Base-by-base conservation (phyloP, 805 yeast species). In the Saccharomycopsis sp. region DNA sequence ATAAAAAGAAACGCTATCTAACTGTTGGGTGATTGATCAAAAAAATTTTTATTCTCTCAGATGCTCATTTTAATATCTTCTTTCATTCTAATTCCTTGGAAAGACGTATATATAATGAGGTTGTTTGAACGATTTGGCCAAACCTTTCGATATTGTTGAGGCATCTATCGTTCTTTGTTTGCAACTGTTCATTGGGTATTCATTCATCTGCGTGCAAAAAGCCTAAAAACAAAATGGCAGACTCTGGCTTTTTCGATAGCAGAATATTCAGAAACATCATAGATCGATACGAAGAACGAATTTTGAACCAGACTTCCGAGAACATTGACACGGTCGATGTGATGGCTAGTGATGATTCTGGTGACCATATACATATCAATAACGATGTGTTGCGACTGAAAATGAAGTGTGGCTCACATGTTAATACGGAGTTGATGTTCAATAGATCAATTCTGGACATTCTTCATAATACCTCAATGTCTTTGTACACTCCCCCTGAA, bases 1-100 rank as follows among this genome's bases (percentile, higher is more conserved):
- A 44, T 12, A 44, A 44, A 44, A 44, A 44, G 48, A 44, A 44
- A 44, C 48, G 48, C 16, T 44, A 44, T 44, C 48, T 16, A n/a
- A n/a, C 48, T 12, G 37, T 29, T 29, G 37, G 37, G 37, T 29
- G 37, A 29, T 29, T 29, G 9, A 29, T 29, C 5, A 29, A 29
- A 12, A 29, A 29, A 29, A 29, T 29, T 29, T 29, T 29, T 29
- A 29, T n/a, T n/a, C n/a, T n/a, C n/a, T n/a, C n/a, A n/a, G n/a
- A n/a, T n/a, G n/a, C n/a, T n/a, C n/a, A n/a, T n/a, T n/a, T n/a
- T n/a, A n/a, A n/a, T n/a, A n/a, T n/a, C n/a, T n/a, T n/a, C n/a
- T n/a, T n/a, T n/a, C n/a, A n/a, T n/a, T n/a, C n/a, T n/a, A n/a
- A n/a, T n/a, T n/a, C n/a, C n/a, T n/a, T n/a, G n/a, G n/a, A n/a